phyloP scores from a whole-genome alignment of 2,329 filamentous ascomycete species.

The Aspergillus japonicus region DNA sequence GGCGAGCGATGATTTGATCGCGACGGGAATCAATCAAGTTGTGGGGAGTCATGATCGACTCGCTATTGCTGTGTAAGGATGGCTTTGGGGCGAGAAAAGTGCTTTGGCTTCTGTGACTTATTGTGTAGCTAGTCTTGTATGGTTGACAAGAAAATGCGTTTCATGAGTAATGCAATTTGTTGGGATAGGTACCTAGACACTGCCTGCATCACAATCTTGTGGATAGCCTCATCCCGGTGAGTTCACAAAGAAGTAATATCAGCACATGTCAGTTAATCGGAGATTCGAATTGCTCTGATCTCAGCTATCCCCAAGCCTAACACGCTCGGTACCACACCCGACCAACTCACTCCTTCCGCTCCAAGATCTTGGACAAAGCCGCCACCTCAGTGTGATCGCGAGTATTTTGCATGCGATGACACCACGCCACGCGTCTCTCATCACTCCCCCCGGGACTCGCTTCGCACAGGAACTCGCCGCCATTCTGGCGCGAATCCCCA shows the following conservation, averaged over 20 bases:
- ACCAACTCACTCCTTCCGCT: neutral
- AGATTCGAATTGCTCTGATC: too few relatives aligned
- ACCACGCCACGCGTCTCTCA: conserved; percentile 62
- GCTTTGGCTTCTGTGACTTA: neutral
- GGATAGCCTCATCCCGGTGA: too few relatives aligned
- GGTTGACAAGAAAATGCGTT: too few relatives aligned
- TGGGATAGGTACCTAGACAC: too few relatives aligned
- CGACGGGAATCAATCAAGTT: conserved; percentile 7
- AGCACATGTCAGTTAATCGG: too few relatives aligned
- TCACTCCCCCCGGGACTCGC: conserved; percentile 11
- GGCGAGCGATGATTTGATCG: conserved; percentile 32
- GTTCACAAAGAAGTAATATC: too few relatives aligned
- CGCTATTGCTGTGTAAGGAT: conserved; percentile 10
- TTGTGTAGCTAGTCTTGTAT: neutral
- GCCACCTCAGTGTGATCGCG: conserved; percentile 72
- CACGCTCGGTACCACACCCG: too few relatives aligned
- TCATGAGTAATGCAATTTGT: too few relatives aligned
- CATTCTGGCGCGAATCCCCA: conserved; percentile 67
- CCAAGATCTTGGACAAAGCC: neutral
- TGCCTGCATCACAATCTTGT: too few relatives aligned
- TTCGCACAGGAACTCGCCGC: conserved; percentile 75
- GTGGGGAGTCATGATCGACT: conserved; percentile 10
- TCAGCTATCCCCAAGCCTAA: too few relatives aligned
- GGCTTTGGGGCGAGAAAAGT: neutral
- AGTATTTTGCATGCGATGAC: conserved; percentile 76